Evolutionary conservation across 345 rosid genomes (phyloP).

Genomic region (Aethionema arabicum): DNA sequence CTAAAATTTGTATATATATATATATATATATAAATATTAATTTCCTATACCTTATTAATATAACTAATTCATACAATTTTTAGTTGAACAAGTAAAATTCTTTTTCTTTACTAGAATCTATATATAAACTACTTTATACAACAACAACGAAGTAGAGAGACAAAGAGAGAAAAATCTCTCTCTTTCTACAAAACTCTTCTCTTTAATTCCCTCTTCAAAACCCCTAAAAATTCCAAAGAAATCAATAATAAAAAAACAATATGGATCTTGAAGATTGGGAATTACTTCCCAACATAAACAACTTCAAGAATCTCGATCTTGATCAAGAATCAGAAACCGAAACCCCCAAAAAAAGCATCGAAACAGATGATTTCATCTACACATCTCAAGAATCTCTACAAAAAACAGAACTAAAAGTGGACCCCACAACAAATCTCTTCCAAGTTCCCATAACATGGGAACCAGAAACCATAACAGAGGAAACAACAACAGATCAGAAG

Average conservation of each 20-base stretch:
- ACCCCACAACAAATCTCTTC: constrained; percentile 46
- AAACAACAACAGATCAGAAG: constrained; percentile 29
- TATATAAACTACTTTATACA: too few species aligned
- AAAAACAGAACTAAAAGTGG: constrained; percentile 33
- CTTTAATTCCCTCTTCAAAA: constrained; percentile 15
- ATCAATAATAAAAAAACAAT: constrained; percentile 7
- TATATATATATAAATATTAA: too few species aligned
- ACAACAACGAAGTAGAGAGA: too few species aligned
- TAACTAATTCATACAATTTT: too few species aligned
- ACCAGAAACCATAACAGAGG: constrained; percentile 38
- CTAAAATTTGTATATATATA: too few species aligned
- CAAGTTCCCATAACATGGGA: constrained; percentile 70
- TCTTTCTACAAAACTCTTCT: not conserved
- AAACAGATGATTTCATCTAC: constrained; percentile 68
- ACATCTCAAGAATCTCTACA: constrained; percentile 42
- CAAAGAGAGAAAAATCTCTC: too few species aligned
- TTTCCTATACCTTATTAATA: too few species aligned
- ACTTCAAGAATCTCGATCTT: constrained; percentile 45
- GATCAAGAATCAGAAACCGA: constrained; percentile 37
- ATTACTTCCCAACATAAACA: constrained; percentile 50
- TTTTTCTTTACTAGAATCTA: too few species aligned
- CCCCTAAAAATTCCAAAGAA: not conserved
- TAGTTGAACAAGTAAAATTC: too few species aligned
- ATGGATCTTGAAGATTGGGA: constrained; percentile 99
- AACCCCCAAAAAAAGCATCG: constrained; percentile 40